Conservation (phyloP, 2,329 filamentous ascomycete genomes). For the Ascochyta pisi region DNA sequence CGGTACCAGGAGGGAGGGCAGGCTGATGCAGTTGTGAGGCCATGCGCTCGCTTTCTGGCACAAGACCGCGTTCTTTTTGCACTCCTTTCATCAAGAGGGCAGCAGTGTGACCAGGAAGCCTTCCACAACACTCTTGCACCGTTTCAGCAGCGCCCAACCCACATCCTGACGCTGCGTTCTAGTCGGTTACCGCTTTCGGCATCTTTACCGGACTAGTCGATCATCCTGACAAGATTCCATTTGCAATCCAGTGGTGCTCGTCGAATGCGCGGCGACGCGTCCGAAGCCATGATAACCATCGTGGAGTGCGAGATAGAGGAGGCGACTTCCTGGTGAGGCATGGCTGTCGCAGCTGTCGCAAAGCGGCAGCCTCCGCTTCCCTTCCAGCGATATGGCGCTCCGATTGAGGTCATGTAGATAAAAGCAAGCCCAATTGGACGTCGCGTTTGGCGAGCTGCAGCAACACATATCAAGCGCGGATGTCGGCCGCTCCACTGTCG, state of each 20-base stretch:
- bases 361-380: conserved; percentile 18
- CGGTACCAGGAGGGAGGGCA: neutral
- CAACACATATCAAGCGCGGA: conserved; percentile 7
- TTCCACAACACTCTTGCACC: conserved; percentile 3
- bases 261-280: conserved; percentile 6
- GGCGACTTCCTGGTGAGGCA: conserved; percentile 19
- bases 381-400: conserved; percentile 9
- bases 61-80: conserved; percentile 1
- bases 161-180: conserved; percentile 16
- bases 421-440: conserved; percentile 16
- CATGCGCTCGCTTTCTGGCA: conserved; percentile 2
- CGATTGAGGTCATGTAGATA: conserved; percentile 6
- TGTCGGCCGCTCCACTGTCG: conserved; percentile 7
- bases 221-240: conserved; percentile 29
- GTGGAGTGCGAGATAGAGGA: conserved; percentile 15
- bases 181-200: conserved; percentile 16
- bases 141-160: conserved; percentile 9
- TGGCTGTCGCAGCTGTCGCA: conserved; percentile 13
- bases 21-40: conserved; percentile 5
- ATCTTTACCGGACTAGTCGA: conserved; percentile 12
- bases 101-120: conserved; percentile 9
- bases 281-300: conserved; percentile 13
- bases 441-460: conserved; percentile 15
- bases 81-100: conserved; percentile 1
- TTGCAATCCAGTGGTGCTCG: conserved; percentile 25